Evolutionary conservation across 306 rosid genomes (phyloP).

Genomic region (Cicer yamashitae): DNA sequence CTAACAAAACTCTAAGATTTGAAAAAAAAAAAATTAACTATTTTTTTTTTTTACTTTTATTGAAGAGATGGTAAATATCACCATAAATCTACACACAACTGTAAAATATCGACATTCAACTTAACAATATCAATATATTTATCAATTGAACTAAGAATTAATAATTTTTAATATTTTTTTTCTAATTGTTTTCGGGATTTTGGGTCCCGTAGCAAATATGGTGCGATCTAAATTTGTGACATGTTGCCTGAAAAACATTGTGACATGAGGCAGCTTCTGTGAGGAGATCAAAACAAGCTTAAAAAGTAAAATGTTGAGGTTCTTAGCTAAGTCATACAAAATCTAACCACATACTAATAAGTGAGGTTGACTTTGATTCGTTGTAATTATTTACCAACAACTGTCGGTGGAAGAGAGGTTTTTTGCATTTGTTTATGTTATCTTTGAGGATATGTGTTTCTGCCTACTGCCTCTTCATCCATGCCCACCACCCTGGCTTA

Average conservation of each 20-base stretch:
- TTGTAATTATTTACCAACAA: constrained; percentile 9
- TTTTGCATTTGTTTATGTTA: constrained; percentile 38
- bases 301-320: constrained; percentile 7
- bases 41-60: too few relatives aligned
- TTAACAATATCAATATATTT: too few relatives aligned
- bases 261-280: neutral
- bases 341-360: constrained; percentile 25
- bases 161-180: too few relatives aligned
- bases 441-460: constrained; percentile 13
- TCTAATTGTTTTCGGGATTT: too few relatives aligned
- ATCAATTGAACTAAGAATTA: too few relatives aligned
- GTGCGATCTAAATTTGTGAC: constrained; percentile 20
- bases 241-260: too few relatives aligned
- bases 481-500: constrained; percentile 8
- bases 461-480: neutral
- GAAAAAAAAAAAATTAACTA: too few relatives aligned
- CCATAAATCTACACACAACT: too few relatives aligned
- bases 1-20: too few relatives aligned
- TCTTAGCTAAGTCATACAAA: neutral
- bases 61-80: too few relatives aligned
- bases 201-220: too few relatives aligned
- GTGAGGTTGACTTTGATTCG: constrained; percentile 23
- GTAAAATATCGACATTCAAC: rapidly evolving
- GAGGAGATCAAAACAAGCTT: constrained; percentile 27
- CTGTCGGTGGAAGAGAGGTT: constrained; percentile 42